Evolutionary conservation across 495 filamentous ascomycete species (phyloP), one percentile per base, ranked within the genome.

Genomic region (Neurospora terricola): DNA sequence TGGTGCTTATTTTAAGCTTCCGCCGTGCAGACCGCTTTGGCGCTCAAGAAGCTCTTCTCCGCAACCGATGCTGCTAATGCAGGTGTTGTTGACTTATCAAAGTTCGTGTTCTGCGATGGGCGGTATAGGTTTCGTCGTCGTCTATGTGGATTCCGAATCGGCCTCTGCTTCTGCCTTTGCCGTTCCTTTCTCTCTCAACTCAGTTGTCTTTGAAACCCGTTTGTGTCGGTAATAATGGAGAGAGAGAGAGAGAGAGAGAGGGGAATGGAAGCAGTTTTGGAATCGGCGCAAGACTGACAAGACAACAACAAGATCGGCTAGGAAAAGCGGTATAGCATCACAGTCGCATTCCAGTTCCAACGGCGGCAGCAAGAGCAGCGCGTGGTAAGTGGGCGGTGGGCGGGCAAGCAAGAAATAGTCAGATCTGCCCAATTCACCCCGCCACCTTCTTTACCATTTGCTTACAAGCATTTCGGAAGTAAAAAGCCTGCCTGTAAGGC

Each of bases 81-180:
- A 59, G 48, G 48, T 59, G 21, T 12, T 59, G 45, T 23, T 54
- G 45, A 54, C 45, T 23, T 54, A 6, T n/a, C n/a, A 59, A 59
- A 59, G 2, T 59, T 23, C 48, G 48, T 59, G n/a, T 11, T 48
- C 4, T 48, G 43, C n/a, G 21, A 59, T 59, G 4, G 48, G 48
- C 48, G 48, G 48, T 59, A 59, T 59, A 59, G 10, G n/a, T 54
- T 11, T 54, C 8, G 43, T 54, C 21, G 27, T 30, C 18, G 70
- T 38, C 43, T n/a, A 69, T 4, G 59, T 69, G n/a, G 36, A 21
- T 2, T 43, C 30, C 7, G 73, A 74, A 1, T 78, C 74, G 2
- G 30, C n/a, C 4, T 77, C 75, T 5, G 62, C n/a, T 30, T 77
- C 48, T 23, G n/a, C n/a, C 45, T 54, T 23, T 54, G 21, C n/a